phyloP scores from a whole-genome alignment of 352 stramenopile species.

The Phytophthora cryptogea region DNA sequence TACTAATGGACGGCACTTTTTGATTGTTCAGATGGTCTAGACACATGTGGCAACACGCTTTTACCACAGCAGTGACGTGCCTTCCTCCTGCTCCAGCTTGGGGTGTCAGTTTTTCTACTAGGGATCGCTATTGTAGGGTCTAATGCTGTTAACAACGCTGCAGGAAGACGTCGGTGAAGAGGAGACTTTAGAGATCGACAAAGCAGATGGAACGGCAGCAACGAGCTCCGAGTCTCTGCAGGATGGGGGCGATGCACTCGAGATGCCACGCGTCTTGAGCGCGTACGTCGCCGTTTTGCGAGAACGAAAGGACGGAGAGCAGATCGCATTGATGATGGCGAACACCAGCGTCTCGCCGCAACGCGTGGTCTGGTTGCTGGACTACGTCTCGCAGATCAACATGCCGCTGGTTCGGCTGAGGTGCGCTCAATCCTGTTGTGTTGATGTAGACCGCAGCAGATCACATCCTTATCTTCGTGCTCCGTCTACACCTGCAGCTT shows the following conservation, averaged over 20 bases:
- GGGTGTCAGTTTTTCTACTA: neutral
- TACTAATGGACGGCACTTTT: slow-evolving; percentile 11
- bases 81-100: slow-evolving; percentile 4
- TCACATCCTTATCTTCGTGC: slow-evolving; percentile 17
- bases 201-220: slow-evolving; percentile 18
- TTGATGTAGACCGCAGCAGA: slow-evolving; percentile 14
- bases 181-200: neutral
- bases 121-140: neutral
- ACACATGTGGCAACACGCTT: too few relatives aligned
- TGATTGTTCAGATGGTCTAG: slow-evolving; percentile 6
- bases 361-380: slow-evolving; percentile 26
- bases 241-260: slow-evolving; percentile 1
- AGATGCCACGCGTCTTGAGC: slow-evolving; percentile 13
- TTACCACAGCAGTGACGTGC: neutral
- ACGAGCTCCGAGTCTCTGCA: neutral
- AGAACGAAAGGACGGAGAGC: slow-evolving; percentile 5
- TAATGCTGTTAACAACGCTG: neutral
- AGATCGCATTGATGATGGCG: slow-evolving; percentile 28
- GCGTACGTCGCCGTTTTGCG: slow-evolving; percentile 15
- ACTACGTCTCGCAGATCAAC: slow-evolving; percentile 37
- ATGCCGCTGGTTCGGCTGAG: slow-evolving; percentile 37
- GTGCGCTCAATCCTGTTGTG: slow-evolving; percentile 24
- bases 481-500: slow-evolving; percentile 28
- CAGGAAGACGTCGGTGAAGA: neutral
- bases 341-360: slow-evolving; percentile 19